Evolutionary conservation across 2,329 filamentous ascomycete species (phyloP), one percentile per base, ranked within the genome.

Genomic region (Apiospora kogelbergensis): DNA sequence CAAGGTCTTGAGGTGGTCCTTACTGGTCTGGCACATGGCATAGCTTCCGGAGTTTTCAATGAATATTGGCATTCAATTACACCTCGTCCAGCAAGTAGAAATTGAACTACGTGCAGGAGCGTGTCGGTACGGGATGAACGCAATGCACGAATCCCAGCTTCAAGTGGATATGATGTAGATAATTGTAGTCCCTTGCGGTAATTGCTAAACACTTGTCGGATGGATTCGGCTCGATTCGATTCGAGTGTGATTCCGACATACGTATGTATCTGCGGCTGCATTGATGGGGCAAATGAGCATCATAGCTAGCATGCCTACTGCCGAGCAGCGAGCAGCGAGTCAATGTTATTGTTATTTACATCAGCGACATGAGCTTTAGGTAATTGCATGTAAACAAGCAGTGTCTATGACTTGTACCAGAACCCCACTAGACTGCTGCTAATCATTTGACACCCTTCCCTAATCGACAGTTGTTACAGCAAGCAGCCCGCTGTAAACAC

Each of bases 11-110:
- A 60, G 30, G 53, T 60, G 37, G 53, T 60, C 53, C 53, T 37
- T 30, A 60, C 26, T 37, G 30, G 53, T 60, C 53, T 60, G 53
- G 53, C 53, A 60, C 30, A 60, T 60, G 53, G 53, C 53, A 60
- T 60, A 60, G 53, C 53, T 60, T n/a, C 53, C 53, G 53, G 53
- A 60, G 53, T 60, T 60, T 33, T 60, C 53, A 60, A 60, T 37
- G 53, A 60, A 60, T 9, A 37, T 60, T n/a, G 7, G 11, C 30
- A 37, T 60, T 5, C 4, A 37, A 37, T 37, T 13, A 22, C n/a
- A 37, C 9, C 30, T 37, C 15, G 20, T 60, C 30, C 10, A 7
- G 17, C 53, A 60, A 60, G 53, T 37, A 60, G 15, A 37, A 7
- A 33, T 42, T 42, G 33, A 33, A 33, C 11, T 42, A 2, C 40